A percentile compares a stretch with the other conserved stretches of the same genome.
Evolutionary conservation across 2,329 filamentous ascomycete genomes (phyloP).

Genomic region (Neofusicoccum sp.): DNA sequence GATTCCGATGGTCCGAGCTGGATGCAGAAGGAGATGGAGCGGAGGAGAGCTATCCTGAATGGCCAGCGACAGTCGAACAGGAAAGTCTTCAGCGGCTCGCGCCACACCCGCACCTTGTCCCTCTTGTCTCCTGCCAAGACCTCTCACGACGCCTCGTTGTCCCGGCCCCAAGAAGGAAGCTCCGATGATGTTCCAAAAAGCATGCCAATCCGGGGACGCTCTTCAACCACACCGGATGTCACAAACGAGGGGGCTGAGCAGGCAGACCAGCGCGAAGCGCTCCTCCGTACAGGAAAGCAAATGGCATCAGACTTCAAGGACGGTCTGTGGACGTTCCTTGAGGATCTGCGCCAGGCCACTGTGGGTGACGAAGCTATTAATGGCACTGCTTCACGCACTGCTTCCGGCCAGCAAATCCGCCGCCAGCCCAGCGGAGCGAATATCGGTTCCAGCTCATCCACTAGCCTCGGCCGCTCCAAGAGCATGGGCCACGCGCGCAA

Average conservation of each 20-base stretch:
- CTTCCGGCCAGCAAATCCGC: not conserved
- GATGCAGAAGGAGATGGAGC: conserved; percentile 64
- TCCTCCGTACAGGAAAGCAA: conserved; percentile 59
- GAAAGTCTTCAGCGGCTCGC: conserved; percentile 62
- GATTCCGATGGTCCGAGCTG: conserved; percentile 47
- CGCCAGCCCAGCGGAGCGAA: conserved; percentile 12
- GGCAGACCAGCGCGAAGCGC: conserved; percentile 27
- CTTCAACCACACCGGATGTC: conserved; percentile 34
- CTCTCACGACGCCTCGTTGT: conserved; percentile 34
- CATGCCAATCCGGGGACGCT: conserved; percentile 21
- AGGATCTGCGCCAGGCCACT: conserved; percentile 91
- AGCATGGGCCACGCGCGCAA: conserved; percentile 2
- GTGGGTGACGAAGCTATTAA: conserved; percentile 87
- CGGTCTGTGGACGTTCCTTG: conserved; percentile 89
- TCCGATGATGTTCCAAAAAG: conserved; percentile 22
- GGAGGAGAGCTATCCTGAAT: conserved; percentile 65
- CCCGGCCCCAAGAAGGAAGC: conserved; percentile 33
- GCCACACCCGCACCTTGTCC: conserved; percentile 68
- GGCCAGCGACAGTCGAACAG: conserved; percentile 50
- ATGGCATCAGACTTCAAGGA: conserved; percentile 87
- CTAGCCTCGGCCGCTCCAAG: conserved; percentile 4
- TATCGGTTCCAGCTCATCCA: not conserved
- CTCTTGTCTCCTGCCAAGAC: conserved; percentile 66
- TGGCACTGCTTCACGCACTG: conserved; percentile 35
- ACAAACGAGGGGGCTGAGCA: conserved; percentile 33